Evolutionary conservation across 2,329 filamentous ascomycete genomes (phyloP).

Genomic region (Pleoardoris graminearum): DNA sequence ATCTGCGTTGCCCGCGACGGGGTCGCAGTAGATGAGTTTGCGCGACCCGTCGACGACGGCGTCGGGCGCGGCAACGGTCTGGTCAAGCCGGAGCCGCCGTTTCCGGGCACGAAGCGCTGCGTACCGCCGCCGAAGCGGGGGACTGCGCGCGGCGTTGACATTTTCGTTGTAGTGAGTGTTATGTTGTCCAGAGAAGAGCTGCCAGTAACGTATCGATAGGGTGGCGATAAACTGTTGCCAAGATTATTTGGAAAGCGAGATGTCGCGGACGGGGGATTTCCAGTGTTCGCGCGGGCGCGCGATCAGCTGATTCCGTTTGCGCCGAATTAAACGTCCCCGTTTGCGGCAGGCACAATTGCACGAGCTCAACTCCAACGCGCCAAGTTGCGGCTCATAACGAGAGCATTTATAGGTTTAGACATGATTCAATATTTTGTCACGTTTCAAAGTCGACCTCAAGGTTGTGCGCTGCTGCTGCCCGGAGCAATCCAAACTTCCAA

Average conservation of each 20-base stretch:
- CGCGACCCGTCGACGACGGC: not conserved
- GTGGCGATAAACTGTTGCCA: not conserved
- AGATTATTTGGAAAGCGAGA: not conserved
- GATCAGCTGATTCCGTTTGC: not conserved
- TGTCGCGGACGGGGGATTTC: not conserved
- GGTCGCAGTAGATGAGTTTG: not conserved
- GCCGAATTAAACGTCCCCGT: no score
- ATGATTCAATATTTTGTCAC: no score
- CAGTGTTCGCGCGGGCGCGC: not conserved
- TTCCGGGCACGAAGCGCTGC: not conserved
- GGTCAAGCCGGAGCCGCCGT: slow-evolving; percentile 5
- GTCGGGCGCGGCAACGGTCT: not conserved
- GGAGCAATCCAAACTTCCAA: no score
- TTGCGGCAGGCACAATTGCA: not conserved
- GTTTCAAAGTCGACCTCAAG: no score
- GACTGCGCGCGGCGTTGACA: not conserved
- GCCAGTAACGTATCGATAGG: not conserved
- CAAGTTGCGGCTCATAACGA: not conserved
- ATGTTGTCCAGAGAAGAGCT: not conserved
- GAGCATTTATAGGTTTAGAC: no score
- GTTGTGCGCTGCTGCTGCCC: no score
- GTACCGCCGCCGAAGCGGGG: not conserved
- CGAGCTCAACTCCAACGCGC: not conserved
- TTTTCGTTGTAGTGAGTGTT: not conserved
- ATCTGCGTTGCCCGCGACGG: slow-evolving; percentile 18